Percentiles rank a stretch among this genome's conserved stretches.
Evolutionary conservation across 495 filamentous ascomycete genomes (phyloP).

Genomic region (Delitschia confertaspora): DNA sequence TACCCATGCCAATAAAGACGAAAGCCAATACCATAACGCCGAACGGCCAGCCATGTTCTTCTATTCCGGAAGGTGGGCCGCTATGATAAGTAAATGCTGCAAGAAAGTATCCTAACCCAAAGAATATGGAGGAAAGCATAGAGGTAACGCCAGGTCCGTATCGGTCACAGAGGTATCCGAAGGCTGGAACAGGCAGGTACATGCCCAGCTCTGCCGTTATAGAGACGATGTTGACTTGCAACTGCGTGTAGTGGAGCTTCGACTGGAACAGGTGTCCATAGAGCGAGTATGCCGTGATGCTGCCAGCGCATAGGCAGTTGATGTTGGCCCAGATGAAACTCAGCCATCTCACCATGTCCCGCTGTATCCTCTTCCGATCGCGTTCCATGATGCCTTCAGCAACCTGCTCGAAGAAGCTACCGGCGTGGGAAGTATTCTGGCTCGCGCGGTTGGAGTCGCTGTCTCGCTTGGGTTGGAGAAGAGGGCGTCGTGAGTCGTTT

Average conservation of each 20-base stretch:
- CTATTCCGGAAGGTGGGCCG: slow-evolving; percentile 47
- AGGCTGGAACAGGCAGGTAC: slow-evolving; percentile 82
- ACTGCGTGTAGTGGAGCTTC: slow-evolving; percentile 74
- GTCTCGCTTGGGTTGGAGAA: slow-evolving; percentile 35
- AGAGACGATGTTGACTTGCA: slow-evolving; percentile 80
- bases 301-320: slow-evolving; percentile 38
- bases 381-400: slow-evolving; percentile 53
- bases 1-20: slow-evolving; percentile 67
- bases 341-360: slow-evolving; percentile 42
- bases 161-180: slow-evolving; percentile 85
- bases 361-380: slow-evolving; percentile 46
- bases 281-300: slow-evolving; percentile 60
- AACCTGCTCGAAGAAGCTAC: slow-evolving; percentile 52
- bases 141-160: slow-evolving; percentile 68
- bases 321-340: slow-evolving; percentile 56
- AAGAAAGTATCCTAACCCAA: slow-evolving; percentile 72
- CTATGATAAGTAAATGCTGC: slow-evolving; percentile 69
- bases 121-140: slow-evolving; percentile 59
- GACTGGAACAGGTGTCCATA: slow-evolving; percentile 84
- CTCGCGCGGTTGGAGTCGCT: slow-evolving; percentile 25
- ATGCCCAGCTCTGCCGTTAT: slow-evolving; percentile 76
- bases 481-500: slow-evolving; percentile 38
- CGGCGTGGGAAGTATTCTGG: slow-evolving; percentile 39
- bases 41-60: slow-evolving; percentile 62
- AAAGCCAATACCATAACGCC: slow-evolving; percentile 79